Evolutionary conservation across 345 rosid genomes (phyloP).

Genomic region (Passiflora organensis): DNA sequence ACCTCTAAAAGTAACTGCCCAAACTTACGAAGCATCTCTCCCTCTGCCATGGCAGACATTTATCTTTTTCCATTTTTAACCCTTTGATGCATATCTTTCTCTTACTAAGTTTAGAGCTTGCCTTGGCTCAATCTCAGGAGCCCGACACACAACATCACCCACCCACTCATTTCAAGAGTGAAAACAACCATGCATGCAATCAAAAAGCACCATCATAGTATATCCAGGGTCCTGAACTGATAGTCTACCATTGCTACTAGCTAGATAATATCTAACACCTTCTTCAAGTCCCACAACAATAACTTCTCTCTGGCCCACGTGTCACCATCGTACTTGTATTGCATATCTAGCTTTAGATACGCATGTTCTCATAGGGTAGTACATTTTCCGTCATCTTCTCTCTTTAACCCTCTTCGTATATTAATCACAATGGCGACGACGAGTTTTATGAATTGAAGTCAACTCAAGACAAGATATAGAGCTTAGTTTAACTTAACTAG

Average conservation of each 20-base stretch:
- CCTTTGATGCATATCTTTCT: neutral
- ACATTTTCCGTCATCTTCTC: neutral
- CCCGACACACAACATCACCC: too few relatives aligned
- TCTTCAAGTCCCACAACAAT: slow-evolving; percentile 18
- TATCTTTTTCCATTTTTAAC: slow-evolving; percentile 4
- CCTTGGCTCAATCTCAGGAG: slow-evolving; percentile 20
- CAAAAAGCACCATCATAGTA: neutral
- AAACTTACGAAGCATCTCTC: neutral
- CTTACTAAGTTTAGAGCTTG: neutral
- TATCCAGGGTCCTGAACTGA: slow-evolving; percentile 7
- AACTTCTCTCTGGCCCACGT: slow-evolving; percentile 32
- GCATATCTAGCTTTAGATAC: slow-evolving; percentile 41
- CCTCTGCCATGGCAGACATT: neutral
- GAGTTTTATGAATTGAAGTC: slow-evolving; percentile 20
- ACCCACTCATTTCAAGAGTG: slow-evolving; percentile 32
- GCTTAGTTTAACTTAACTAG: neutral
- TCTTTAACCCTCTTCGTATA: neutral
- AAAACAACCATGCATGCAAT: slow-evolving; percentile 34
- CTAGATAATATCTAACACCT: slow-evolving; percentile 19
- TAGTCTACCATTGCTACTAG: neutral
- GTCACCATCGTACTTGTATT: slow-evolving; percentile 40
- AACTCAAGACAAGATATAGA: slow-evolving; percentile 10
- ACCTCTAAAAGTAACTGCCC: too few relatives aligned
- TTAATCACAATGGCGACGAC: neutral
- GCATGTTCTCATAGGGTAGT: slow-evolving; percentile 37